Evolutionary conservation across 257 asterid genomes (phyloP), one percentile per base, ranked within the genome.

Genomic region (Osmanthus fragrans): DNA sequence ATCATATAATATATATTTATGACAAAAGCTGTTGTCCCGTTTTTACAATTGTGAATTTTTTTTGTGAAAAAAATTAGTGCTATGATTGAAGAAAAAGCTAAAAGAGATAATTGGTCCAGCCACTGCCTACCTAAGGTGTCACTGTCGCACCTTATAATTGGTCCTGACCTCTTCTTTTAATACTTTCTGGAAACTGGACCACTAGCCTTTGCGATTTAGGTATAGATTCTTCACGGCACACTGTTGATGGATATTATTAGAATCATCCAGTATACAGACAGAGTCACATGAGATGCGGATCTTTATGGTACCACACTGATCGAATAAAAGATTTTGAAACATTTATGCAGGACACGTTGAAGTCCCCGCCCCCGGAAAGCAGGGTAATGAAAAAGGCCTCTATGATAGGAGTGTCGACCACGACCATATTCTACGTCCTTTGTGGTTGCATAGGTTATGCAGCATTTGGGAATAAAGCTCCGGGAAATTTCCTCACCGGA

Each of bases 401-500:
- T 2, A 23, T 81, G 4, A 73, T 67, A 12, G 90, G 91, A 25
- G 91, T 89, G 7, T 9, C 80, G 0, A 84, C 86, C 16, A 89
- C 93, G 1, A 89, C 91, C 18, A 0, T 89, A 8, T 89, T 89
- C 86, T 89, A 89, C n/a, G 77, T 84, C 56, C 80, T 87, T 15
- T 87, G 93, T 34, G 91, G 93, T 34, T 76, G 82, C 78, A 0
- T 82, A 0, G 93, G 93, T 39, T 89, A 89, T 19, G 91, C 88
- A 2, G 93, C 93, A 60, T 89, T 89, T 45, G 93, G 93, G 6
- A 87, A 87, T 67, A 9, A 87, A 0, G 88, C 93, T 36, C 93
- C 93, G 4, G 91, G 91, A 3, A 90, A 90, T 78, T 88, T 90
- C 82, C 89, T 90, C 30, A 88, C 94, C 3, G 92, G 92, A 0